These are phyloP conservation scores for Coniochaeta pulveracea DNA, from an alignment of 2,329 filamentous ascomycete species.

Conservation along the genomic window DNA sequence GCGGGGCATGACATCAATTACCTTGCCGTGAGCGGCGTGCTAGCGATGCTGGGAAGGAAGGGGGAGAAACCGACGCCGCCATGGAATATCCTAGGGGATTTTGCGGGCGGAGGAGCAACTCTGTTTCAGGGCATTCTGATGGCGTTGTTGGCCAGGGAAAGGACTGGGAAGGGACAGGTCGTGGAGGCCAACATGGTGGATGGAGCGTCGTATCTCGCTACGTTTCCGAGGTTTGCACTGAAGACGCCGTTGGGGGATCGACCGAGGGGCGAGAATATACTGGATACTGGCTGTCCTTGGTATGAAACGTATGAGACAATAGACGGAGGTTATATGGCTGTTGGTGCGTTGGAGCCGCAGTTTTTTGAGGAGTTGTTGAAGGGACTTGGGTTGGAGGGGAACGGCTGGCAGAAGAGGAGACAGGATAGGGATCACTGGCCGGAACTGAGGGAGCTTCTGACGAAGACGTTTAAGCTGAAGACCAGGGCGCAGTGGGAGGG, in stretches of 20 bases:
- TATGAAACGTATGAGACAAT: conserved; percentile 83
- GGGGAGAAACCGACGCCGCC: conserved; percentile 66
- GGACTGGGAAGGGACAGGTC: conserved; percentile 65
- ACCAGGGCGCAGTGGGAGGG: conserved; percentile 71
- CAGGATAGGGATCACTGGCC: conserved; percentile 57
- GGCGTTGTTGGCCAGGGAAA: conserved; percentile 57
- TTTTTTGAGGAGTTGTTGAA: conserved; percentile 64
- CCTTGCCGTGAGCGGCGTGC: conserved; percentile 72
- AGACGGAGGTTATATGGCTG: conserved; percentile 70
- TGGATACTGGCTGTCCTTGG: conserved; percentile 79
- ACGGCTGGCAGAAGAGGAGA: conserved; percentile 39
- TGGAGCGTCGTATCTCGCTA: conserved; percentile 67
- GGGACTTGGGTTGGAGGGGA: conserved; percentile 49
- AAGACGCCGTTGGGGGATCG: conserved; percentile 51
- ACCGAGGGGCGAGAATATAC: conserved; percentile 60
- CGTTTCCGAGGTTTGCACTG: conserved; percentile 59
- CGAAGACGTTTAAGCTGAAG: conserved; percentile 52
- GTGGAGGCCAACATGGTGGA: conserved; percentile 98
- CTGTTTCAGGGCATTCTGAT: conserved; percentile 75
- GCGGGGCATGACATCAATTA: conserved; percentile 97
- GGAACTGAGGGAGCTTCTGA: conserved; percentile 49
- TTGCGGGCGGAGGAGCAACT: conserved; percentile 76
- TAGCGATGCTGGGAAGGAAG: conserved; percentile 63
- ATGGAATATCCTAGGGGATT: conserved; percentile 77
- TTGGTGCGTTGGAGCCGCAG: conserved; percentile 82